Conservation (phyloP, 257 asterid genomes). For the Avicennia marina region DNA sequence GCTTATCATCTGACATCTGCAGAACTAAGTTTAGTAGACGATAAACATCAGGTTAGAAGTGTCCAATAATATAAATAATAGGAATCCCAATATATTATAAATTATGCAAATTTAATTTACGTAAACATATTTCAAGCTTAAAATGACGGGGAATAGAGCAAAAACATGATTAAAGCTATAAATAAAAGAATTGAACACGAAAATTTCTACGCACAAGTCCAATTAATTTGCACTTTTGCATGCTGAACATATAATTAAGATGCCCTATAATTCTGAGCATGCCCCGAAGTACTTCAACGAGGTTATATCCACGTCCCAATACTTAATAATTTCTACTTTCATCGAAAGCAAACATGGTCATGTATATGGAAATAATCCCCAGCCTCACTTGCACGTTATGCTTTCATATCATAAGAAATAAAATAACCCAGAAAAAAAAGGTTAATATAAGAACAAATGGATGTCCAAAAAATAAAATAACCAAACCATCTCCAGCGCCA, state of each 20-base stretch:
- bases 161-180: neutral
- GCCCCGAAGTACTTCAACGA: neutral
- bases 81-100: neutral
- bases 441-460: neutral
- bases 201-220: neutral
- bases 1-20: slow-evolving; percentile 38
- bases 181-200: neutral
- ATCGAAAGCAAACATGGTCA: neutral
- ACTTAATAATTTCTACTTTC: neutral
- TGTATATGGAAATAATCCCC: neutral
- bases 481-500: neutral
- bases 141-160: neutral
- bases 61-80: neutral
- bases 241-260: neutral
- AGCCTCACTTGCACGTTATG: neutral
- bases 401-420: neutral
- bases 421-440: neutral
- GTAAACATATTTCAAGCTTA: neutral
- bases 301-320: neutral
- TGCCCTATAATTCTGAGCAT: too few species aligned
- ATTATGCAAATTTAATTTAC: neutral
- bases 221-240: too few species aligned
- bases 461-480: neutral
- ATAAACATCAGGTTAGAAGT: neutral
- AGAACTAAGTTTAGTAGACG: slow-evolving; percentile 1